Conservation (phyloP, 2,329 filamentous ascomycete genomes). For the Xylariaceae sp. region DNA sequence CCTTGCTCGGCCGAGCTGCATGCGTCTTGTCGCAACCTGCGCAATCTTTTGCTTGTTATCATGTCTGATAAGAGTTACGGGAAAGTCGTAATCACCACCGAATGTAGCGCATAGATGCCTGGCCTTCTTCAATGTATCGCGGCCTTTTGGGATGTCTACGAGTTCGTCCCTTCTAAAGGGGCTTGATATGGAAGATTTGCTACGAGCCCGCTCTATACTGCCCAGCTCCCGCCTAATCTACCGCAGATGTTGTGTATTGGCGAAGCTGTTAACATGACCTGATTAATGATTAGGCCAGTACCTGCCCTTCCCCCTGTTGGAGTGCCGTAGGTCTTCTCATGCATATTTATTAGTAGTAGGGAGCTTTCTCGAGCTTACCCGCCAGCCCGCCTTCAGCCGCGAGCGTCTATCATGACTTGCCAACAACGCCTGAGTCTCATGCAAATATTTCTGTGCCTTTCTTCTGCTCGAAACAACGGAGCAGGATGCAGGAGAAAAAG, state of each 20-base stretch:
- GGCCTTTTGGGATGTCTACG: slow-evolving; percentile 18
- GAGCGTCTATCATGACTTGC: slow-evolving; percentile 37
- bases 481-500: slow-evolving; percentile 15
- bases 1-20: slow-evolving; percentile 7
- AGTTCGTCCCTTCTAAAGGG: slow-evolving; percentile 6
- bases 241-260: slow-evolving; percentile 4
- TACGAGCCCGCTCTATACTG: slow-evolving; percentile 17
- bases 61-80: slow-evolving; percentile 4
- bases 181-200: slow-evolving; percentile 10
- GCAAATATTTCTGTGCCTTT: slow-evolving; percentile 35
- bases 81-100: slow-evolving; percentile 1
- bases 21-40: background rate
- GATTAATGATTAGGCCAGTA: slow-evolving; percentile 9
- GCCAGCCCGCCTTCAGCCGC: slow-evolving; percentile 30
- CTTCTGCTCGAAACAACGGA: slow-evolving; percentile 24
- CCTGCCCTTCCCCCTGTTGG: background rate
- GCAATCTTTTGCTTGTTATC: background rate
- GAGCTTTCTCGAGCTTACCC: slow-evolving; percentile 22
- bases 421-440: slow-evolving; percentile 40
- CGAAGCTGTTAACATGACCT: slow-evolving; percentile 3
- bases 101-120: slow-evolving; percentile 6
- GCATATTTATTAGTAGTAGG: slow-evolving; percentile 25
- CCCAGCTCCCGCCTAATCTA: slow-evolving; percentile 5
- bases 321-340: slow-evolving; percentile 10
- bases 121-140: slow-evolving; percentile 15